These are phyloP conservation scores for Jackrogersella minutella DNA, from an alignment of 495 filamentous ascomycete genomes.

Conservation along the genomic window DNA sequence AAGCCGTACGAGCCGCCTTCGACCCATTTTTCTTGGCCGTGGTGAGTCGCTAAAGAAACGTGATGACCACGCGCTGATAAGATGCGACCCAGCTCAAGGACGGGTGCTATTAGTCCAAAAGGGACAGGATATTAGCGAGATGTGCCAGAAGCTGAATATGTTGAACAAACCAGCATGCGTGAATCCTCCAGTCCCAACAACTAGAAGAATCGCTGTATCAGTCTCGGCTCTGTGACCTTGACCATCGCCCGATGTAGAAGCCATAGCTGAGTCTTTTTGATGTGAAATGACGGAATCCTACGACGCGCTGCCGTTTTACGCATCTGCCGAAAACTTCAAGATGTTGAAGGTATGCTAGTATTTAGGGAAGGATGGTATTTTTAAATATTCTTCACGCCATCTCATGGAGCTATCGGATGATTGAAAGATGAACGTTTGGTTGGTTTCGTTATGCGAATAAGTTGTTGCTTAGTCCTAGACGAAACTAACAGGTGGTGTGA, in stretches of 20 bases:
- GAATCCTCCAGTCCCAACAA: conserved; percentile 23
- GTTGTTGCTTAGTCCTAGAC: neutral
- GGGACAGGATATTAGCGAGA: neutral
- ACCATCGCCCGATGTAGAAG: neutral
- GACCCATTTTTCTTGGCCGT: conserved; percentile 48
- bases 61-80: conserved; percentile 48
- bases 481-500: neutral
- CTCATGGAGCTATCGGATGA: neutral
- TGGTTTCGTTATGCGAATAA: neutral
- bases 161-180: conserved; percentile 14
- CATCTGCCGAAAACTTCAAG: neutral
- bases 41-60: conserved; percentile 51
- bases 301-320: neutral
- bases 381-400: neutral
- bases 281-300: neutral
- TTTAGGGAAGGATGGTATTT: conserved; percentile 1
- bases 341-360: neutral
- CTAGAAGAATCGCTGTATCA: conserved; percentile 15
- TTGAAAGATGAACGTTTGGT: neutral
- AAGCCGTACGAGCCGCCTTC: conserved; percentile 38
- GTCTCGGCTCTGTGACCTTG: neutral
- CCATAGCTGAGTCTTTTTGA: neutral
- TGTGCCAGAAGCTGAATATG: neutral
- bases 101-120: conserved; percentile 36
- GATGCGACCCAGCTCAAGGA: conserved; percentile 50